Conservation (phyloP, 2,329 filamentous ascomycete genomes). For the Pseudofabraea citricarpa region DNA sequence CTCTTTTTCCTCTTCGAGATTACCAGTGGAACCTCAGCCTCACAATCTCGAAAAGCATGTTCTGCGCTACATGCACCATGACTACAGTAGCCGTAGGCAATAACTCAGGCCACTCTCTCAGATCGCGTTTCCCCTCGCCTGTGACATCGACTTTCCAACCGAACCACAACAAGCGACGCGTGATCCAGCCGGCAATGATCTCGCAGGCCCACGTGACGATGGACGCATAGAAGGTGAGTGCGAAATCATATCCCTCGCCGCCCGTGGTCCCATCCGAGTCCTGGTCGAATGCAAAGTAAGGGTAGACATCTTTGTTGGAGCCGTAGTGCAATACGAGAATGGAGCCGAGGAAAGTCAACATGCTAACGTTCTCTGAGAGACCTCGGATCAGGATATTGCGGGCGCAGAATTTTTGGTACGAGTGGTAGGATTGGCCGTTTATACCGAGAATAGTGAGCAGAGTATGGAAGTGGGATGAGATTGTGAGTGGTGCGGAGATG, state of each 20-base stretch:
- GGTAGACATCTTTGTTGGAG: constrained; percentile 62
- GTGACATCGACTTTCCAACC: constrained; percentile 59
- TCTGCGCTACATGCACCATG: constrained; percentile 64
- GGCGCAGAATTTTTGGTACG: constrained; percentile 62
- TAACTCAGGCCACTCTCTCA: constrained; percentile 63
- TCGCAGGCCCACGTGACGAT: constrained; percentile 64
- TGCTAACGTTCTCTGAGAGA: constrained; percentile 62
- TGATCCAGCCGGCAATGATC: constrained; percentile 55
- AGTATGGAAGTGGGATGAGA: constrained; percentile 55
- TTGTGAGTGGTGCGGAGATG: constrained; percentile 58
- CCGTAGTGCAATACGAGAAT: constrained; percentile 64
- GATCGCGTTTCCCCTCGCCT: constrained; percentile 58
- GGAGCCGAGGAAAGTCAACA: constrained; percentile 63
- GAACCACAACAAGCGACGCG: constrained; percentile 51
- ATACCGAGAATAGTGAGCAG: constrained; percentile 48
- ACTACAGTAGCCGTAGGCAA: constrained; percentile 62
- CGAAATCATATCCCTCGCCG: constrained; percentile 50
- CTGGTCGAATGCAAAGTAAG: constrained; percentile 62
- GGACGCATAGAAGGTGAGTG: constrained; percentile 58
- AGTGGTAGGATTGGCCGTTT: constrained; percentile 54
- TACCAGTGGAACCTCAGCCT: constrained; percentile 51
- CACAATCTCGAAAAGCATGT: constrained; percentile 68
- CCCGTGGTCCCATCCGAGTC: constrained; percentile 12
- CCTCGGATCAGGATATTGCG: constrained; percentile 65
- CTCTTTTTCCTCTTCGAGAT: no score